These are phyloP conservation scores for Tribonema minus DNA, from an alignment of 108 stramenopile species.

Conservation along the genomic window DNA sequence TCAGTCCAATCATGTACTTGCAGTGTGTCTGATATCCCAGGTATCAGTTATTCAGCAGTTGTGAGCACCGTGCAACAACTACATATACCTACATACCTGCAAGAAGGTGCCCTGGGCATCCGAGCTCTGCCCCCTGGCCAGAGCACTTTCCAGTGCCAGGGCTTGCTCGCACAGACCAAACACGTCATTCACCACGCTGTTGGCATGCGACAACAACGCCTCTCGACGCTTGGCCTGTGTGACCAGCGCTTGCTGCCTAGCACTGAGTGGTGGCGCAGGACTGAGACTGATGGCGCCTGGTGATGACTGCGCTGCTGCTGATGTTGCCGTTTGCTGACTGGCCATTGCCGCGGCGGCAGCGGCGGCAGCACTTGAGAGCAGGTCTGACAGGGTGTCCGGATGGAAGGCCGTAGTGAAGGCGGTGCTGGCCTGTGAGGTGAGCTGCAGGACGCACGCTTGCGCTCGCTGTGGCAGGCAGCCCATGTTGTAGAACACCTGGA, in stretches of 20 bases:
- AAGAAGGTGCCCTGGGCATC: too few relatives aligned
- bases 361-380: neutral
- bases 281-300: neutral
- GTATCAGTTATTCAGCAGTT: too few relatives aligned
- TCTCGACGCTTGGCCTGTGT: neutral
- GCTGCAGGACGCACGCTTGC: slow-evolving; percentile 4
- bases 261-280: neutral
- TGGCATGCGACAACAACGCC: neutral
- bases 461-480: slow-evolving; percentile 7
- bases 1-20: too few relatives aligned
- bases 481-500: slow-evolving; percentile 37
- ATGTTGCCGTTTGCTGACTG: neutral
- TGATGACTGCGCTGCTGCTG: neutral
- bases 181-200: too few relatives aligned
- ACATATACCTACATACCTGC: too few relatives aligned
- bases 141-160: too few relatives aligned
- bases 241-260: neutral
- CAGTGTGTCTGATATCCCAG: too few relatives aligned
- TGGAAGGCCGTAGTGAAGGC: slow-evolving; percentile 7
- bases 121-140: too few relatives aligned
- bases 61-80: too few relatives aligned
- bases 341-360: neutral
- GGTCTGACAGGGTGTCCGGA: neutral
- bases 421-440: slow-evolving; percentile 3
- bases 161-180: too few relatives aligned